These are phyloP conservation scores for Chiua virens DNA, from an alignment of 768 basidiomycete genomes.

Conservation along the genomic window DNA sequence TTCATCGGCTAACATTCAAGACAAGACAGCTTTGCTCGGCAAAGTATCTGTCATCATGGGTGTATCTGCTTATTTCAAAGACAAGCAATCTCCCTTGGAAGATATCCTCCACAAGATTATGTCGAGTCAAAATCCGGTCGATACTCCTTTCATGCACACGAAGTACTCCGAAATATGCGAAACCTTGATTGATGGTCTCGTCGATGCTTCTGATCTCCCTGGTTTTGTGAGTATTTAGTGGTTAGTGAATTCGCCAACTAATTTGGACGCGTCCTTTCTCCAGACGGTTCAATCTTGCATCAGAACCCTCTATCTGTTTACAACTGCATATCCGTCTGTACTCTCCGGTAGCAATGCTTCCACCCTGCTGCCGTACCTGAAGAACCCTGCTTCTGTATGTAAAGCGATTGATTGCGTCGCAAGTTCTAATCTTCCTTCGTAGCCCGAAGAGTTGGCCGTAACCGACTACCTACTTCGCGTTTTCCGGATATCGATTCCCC, in stretches of 20 bases:
- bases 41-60: constrained; percentile 86
- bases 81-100: constrained; percentile 81
- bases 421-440: neutral
- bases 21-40: constrained; percentile 54
- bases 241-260: neutral
- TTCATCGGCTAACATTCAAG: constrained; percentile 35
- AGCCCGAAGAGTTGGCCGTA: constrained; percentile 82
- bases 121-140: constrained; percentile 59
- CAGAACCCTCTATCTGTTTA: constrained; percentile 80
- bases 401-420: neutral
- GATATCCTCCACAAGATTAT: constrained; percentile 84
- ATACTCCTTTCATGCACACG: constrained; percentile 53
- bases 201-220: constrained; percentile 80
- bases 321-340: constrained; percentile 78
- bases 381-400: constrained; percentile 73
- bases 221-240: constrained; percentile 58
- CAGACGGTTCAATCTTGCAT: constrained; percentile 85
- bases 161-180: constrained; percentile 85
- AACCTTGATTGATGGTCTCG: constrained; percentile 80
- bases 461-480: constrained; percentile 88
- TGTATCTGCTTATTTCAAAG: constrained; percentile 78
- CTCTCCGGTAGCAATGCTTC: constrained; percentile 84
- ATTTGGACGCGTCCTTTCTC: neutral
- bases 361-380: constrained; percentile 87
- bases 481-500: constrained; percentile 80